Evolutionary conservation across 257 asterid genomes (phyloP), one percentile per base, ranked within the genome.

Genomic region (Agastache rugosa): DNA sequence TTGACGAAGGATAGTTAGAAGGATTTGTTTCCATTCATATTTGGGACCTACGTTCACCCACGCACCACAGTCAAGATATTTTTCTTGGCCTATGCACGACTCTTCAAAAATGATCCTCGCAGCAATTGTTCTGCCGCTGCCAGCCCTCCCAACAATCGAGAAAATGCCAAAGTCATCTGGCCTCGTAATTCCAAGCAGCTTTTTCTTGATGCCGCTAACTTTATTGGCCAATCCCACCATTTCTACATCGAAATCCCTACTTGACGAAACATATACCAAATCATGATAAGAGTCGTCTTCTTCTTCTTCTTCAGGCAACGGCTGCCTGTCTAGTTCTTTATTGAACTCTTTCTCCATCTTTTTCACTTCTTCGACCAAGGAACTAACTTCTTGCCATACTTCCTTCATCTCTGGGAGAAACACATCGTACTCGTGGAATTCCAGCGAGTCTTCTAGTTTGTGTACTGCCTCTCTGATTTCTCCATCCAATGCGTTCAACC

Each of bases 11-110:
- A 63, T 39, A 63, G 53, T 16, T 8, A 19, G 17, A 27, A 66
- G 12, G 71, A 78, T 54, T 6, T 77, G 11, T n/a, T 54, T 20
- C 1, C 50, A 11, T 11, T 71, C 7, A 25, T 27, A 62, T n/a
- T 10, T 20, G 1, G 39, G 53, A 16, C 73, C 81, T 5, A 71
- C 31, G 0, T 17, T 53, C 8, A 77, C 73, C 71, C 76, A 77
- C 8, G 68, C 72, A 12, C 73, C 68, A 61, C 29, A 34, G 2
- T 71, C 81, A 2, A 71, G 35, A 17, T 5, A 51, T 69, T 66
- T 22, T 22, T 66, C 41, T 44, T 66, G 35, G 55, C 37, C 70
- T 0, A 16, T 6, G 58, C 25, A 44, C 14, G 2, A 16, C 8
- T 44, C 71, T 23, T 45, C 41, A 44, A 66, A 44, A 15, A 66